Base-by-base conservation (phyloP, 345 rosid species). In the Euphorbia pulcherrima region DNA sequence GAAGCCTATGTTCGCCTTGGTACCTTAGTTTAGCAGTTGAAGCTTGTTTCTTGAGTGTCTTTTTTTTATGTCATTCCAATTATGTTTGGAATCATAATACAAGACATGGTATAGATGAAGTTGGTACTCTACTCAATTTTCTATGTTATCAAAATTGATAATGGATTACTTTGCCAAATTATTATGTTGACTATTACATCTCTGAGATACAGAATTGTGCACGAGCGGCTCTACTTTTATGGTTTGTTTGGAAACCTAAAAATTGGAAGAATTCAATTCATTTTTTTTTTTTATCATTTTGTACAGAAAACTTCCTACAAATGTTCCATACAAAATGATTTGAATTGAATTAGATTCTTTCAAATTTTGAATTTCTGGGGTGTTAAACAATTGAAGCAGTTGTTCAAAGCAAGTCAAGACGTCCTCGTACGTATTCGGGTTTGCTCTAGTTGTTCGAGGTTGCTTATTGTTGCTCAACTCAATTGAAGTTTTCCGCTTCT, bases 391-490 rank as follows among this genome's bases (percentile, higher is more conserved):
- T 94, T 0, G 97, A 91, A 76, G 84, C 87, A 48, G 80, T 85
- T 56, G 80, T 94, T 71, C 97, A 87, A 69, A 89, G 78, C 86
- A 91, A 89, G 79, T 97, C 97, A 1, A 94, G 88, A 68, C 96
- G 97, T 35, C 86, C 87, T 1, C 97, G 91, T 67, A 89, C 99
- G 3, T 94, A 77, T 74, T 5, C 48, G 1, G 9, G 0, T 11
- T 50, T 29, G 35, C 20, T 17, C 23, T 4, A 0, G n/a, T n/a
- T 27, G 28, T 39, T 41, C 8, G 5, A 9, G 28, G 24, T 13
- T 62, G 20, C n/a, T n/a, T n/a, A n/a, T n/a, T n/a, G n/a, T n/a
- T n/a, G n/a, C n/a, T n/a, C n/a, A n/a, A n/a, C n/a, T n/a, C n/a
- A n/a, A n/a, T n/a, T n/a, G n/a, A n/a, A n/a, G n/a, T n/a, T n/a